These are phyloP conservation scores for Alnus rubra DNA, from an alignment of 306 rosid genomes.

Conservation along the genomic window DNA sequence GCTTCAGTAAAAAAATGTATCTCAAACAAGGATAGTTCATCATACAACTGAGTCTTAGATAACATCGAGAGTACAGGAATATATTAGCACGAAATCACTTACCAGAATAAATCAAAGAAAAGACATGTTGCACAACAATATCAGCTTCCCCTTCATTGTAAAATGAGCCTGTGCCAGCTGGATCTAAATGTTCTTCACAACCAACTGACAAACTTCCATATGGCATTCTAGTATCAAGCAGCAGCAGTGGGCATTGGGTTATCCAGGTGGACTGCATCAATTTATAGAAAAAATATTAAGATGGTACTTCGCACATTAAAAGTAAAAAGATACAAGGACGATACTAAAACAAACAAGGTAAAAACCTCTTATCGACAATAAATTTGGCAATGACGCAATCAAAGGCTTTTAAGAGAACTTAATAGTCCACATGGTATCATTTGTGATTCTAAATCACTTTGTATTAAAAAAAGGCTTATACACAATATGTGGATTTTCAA, in stretches of 20 bases:
- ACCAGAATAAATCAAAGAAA: conserved; percentile 73
- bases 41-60: neutral
- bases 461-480: neutral
- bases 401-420: neutral
- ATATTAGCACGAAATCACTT: conserved; percentile 20
- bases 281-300: conserved; percentile 7
- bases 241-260: conserved; percentile 78
- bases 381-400: neutral
- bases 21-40: neutral
- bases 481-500: neutral
- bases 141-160: conserved; percentile 87
- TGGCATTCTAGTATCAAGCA: conserved; percentile 87
- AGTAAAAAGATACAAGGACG: conserved; percentile 23
- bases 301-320: conserved; percentile 26
- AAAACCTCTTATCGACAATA: neutral
- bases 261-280: conserved; percentile 73
- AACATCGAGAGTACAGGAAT: neutral
- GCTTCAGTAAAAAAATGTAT: neutral
- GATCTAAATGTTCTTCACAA: conserved; percentile 78
- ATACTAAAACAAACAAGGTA: conserved; percentile 6
- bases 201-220: conserved; percentile 79
- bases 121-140: conserved; percentile 72
- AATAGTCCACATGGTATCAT: neutral
- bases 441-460: neutral
- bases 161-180: conserved; percentile 81